Percentiles rank a stretch among this genome's conserved stretches.
These are phyloP conservation scores for Cadophora malorum DNA, from an alignment of 2,329 filamentous ascomycete genomes.

Conservation along the genomic window DNA sequence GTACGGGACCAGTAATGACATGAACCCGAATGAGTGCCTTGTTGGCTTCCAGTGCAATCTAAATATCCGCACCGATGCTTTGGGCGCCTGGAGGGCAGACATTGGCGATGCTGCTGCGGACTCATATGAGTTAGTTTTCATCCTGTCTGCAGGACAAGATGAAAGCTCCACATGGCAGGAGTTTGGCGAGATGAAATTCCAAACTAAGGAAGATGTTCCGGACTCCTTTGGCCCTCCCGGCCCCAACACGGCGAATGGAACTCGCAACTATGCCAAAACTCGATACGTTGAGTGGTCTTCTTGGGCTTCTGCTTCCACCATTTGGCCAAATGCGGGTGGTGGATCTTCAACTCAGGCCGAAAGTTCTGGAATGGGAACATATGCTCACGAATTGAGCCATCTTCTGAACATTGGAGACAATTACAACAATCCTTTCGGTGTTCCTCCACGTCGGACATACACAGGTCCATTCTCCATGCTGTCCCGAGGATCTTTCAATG, in stretches of 20 bases:
- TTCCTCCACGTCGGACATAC: slow-evolving; percentile 25
- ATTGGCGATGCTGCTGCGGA: slow-evolving; percentile 23
- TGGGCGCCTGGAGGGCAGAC: slow-evolving; percentile 27
- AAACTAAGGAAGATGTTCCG: slow-evolving; percentile 29
- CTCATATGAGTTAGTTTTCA: slow-evolving; percentile 29
- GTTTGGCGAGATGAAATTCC: slow-evolving; percentile 34
- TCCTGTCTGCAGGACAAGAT: slow-evolving; percentile 30
- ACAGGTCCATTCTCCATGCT: slow-evolving; percentile 32
- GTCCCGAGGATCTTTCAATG: slow-evolving; percentile 30
- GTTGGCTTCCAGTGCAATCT: slow-evolving; percentile 20
- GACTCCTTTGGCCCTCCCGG: slow-evolving; percentile 28
- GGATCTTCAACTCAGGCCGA: slow-evolving; percentile 24
- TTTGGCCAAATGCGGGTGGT: slow-evolving; percentile 28
- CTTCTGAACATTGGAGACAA: slow-evolving; percentile 32
- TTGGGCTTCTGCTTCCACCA: slow-evolving; percentile 26
- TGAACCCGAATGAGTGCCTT: slow-evolving; percentile 27
- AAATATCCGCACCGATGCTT: slow-evolving; percentile 27
- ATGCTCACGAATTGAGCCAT: slow-evolving; percentile 30
- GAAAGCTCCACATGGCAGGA: slow-evolving; percentile 33
- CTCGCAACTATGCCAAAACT: slow-evolving; percentile 28
- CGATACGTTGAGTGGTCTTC: slow-evolving; percentile 31
- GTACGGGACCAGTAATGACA: slow-evolving; percentile 26
- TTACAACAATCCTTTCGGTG: slow-evolving; percentile 29
- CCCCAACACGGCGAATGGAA: slow-evolving; percentile 18
- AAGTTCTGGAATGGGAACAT: slow-evolving; percentile 29